Evolutionary conservation across 805 yeast species (phyloP).

Genomic region (Spathaspora hagerdaliae): DNA sequence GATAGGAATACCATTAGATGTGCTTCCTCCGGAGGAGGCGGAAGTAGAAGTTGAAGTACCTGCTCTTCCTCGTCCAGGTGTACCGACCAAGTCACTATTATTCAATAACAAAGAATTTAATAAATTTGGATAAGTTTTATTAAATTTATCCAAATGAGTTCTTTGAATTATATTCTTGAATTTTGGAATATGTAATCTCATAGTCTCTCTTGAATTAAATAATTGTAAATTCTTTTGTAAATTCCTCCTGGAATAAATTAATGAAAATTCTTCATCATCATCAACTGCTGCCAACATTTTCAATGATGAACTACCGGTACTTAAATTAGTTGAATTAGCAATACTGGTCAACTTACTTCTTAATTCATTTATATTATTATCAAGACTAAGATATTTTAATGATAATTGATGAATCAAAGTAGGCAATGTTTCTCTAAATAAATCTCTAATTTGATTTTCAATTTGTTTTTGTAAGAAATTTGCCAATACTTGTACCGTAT

Average conservation of each 20-base stretch:
- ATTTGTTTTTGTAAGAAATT: constrained; percentile 77
- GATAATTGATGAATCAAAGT: constrained; percentile 73
- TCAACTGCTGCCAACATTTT: constrained; percentile 4
- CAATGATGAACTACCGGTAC: constrained; percentile 5
- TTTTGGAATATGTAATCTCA: constrained; percentile 62
- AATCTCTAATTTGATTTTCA: constrained; percentile 71
- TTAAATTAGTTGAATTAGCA: neutral
- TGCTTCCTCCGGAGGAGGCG: constrained; percentile 4
- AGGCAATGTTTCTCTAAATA: constrained; percentile 82
- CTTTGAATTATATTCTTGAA: constrained; percentile 58
- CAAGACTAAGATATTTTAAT: constrained; percentile 42
- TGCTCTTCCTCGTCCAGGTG: neutral
- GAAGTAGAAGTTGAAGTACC: neutral
- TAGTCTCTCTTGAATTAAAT: constrained; percentile 72
- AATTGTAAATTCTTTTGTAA: constrained; percentile 36
- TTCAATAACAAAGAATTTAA: constrained; percentile 32
- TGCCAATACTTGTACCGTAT: constrained; percentile 79
- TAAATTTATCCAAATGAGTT: constrained; percentile 42
- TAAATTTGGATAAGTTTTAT: constrained; percentile 33
- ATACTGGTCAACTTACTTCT: constrained; percentile 1
- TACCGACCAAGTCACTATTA: constrained; percentile 5
- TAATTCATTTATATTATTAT: constrained; percentile 3
- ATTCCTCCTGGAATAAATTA: constrained; percentile 46
- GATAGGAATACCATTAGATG: constrained; percentile 36
- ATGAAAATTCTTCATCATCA: constrained; percentile 5